phyloP scores from a whole-genome alignment of 2,329 filamentous ascomycete species.

The Epichloe baconii region DNA sequence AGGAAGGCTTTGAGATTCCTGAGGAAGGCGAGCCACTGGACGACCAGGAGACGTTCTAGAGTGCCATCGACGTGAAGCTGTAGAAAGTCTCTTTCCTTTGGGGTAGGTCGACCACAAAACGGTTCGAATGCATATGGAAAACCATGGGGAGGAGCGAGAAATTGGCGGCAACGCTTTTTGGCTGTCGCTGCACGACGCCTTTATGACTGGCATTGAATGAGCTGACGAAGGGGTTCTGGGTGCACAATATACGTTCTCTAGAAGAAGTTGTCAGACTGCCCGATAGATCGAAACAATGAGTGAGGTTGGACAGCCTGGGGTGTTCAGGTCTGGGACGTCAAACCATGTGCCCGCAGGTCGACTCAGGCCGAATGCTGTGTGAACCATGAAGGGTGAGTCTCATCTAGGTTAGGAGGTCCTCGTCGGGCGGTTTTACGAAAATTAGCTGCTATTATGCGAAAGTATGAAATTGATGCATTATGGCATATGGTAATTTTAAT shows the following conservation, averaged over 20 bases:
- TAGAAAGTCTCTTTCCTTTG: not conserved
- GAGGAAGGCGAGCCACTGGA: slow-evolving; percentile 58
- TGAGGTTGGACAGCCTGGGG: too few species aligned
- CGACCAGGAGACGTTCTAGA: slow-evolving; percentile 69
- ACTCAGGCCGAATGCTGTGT: too few species aligned
- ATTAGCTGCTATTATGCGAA: too few species aligned
- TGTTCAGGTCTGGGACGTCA: too few species aligned
- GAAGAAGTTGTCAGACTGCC: not conserved
- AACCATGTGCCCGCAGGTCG: too few species aligned
- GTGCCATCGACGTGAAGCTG: not conserved
- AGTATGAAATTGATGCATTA: too few species aligned
- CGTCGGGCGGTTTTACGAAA: too few species aligned
- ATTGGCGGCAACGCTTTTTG: not conserved
- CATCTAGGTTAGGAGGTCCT: too few species aligned
- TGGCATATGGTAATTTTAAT: too few species aligned
- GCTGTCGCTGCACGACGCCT: not conserved
- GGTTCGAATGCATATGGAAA: not conserved
- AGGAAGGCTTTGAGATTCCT: slow-evolving; percentile 85
- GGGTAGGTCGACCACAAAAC: not conserved
- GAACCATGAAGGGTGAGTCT: too few species aligned
- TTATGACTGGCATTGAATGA: slow-evolving; percentile 5
- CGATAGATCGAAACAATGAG: slow-evolving; percentile 1
- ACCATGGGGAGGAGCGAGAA: not conserved
- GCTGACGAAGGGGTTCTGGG: not conserved
- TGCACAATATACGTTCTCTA: slow-evolving; percentile 2